These are phyloP conservation scores for Backusella morwellensis DNA, from an alignment of 192 early-diverging fungal genomes.

Conservation along the genomic window DNA sequence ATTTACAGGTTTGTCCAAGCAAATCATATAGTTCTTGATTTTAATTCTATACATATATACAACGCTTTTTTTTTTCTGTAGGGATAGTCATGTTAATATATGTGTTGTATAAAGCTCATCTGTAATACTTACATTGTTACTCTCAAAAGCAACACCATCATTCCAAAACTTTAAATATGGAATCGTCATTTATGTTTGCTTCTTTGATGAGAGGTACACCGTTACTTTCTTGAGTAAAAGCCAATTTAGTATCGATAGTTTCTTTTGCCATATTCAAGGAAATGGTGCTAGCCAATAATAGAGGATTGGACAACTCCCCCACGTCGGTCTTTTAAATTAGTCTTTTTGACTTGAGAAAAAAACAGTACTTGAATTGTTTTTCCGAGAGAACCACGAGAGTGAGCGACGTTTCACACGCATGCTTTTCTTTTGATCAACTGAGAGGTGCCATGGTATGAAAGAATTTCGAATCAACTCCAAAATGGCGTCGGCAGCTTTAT, in stretches of 20 bases:
- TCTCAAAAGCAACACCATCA: background rate
- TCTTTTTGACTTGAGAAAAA: background rate
- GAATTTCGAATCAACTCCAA: constrained; percentile 32
- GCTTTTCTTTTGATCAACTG: background rate
- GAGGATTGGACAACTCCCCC: no score
- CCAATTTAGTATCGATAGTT: background rate
- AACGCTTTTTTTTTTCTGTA: background rate
- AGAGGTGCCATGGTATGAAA: constrained; percentile 15
- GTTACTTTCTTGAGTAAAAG: background rate
- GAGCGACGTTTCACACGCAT: constrained; percentile 2
- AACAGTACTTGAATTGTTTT: background rate
- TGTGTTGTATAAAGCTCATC: background rate
- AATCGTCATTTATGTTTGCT: background rate
- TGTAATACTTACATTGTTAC: background rate
- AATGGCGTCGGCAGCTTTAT: constrained; percentile 11
- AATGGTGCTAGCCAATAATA: background rate
- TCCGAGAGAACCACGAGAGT: constrained; percentile 1
- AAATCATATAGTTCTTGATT: background rate
- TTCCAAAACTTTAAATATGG: background rate
- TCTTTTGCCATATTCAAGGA: background rate
- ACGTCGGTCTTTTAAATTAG: background rate
- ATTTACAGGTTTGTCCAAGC: no score
- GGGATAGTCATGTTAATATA: background rate
- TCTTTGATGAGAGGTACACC: no score
- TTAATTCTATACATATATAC: background rate